Base-by-base conservation (phyloP, 2,329 filamentous ascomycete species). In the Neofusicoccum laricinum region DNA sequence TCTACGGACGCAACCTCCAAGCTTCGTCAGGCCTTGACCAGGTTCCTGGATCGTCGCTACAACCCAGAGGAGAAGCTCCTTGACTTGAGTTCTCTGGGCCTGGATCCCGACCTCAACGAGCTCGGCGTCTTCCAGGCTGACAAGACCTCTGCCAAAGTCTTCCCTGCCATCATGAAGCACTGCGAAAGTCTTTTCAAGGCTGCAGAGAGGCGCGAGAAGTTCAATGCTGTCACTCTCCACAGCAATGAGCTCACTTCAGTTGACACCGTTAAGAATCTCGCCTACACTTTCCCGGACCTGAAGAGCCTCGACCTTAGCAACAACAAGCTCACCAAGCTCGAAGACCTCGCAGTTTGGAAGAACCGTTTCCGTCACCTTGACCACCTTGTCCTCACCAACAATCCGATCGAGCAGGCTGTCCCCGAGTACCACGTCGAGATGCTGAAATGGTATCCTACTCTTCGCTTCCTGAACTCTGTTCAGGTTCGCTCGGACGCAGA, bases 91-190 rank as follows among this genome's bases (percentile, higher is more conserved):
- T 82, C 85, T 1, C 85, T 98, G 10, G 88, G 86, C 36, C 81
- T 85, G 53, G 94, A 98, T 71, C 79, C 86, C 1, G 86, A 88
- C 65, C 84, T 98, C 4, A 82, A 88, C 62, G 82, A 85, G 46
- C 88, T 93, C 77, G 91, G 91, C 41, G 90, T 94, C 71, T 93
- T 96, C 74, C 85, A 87, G 67, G 86, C 81, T 65, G 86, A 85
- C 65, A 46, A 21, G 3, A 88, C 88, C 1, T 88, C 90, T 50
- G 86, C 90, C 67, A 99, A 97, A 76, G 91, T 97, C 67, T 97
- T 98, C 79, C 91, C 91, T 61, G 94, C 91, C 1, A 83, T 98
- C 67, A 96, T 98, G 91, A 88, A 87, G 65, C 88, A 97, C 51
- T 93, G 91, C 74, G 88, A 96, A 61, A 81, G 86, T 66, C 85